Conservation (phyloP, 2,329 filamentous ascomycete species). For the Apiospora koreana region DNA sequence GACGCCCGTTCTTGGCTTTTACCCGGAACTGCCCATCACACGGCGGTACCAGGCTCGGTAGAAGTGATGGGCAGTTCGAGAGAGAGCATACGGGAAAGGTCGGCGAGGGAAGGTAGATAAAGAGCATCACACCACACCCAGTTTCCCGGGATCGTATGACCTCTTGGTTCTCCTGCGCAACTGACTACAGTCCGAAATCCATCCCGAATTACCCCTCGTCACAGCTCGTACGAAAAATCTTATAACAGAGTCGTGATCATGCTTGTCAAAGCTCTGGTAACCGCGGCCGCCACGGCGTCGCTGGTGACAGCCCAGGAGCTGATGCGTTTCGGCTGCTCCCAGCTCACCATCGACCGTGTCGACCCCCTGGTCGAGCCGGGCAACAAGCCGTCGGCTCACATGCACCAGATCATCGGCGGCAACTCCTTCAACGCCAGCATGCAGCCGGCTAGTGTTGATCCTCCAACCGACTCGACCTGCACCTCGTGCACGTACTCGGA, state of each 20-base stretch:
- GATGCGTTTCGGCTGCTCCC: conserved; percentile 38
- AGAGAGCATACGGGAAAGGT: background rate
- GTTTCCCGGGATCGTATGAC: background rate
- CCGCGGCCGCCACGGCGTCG: conserved; percentile 26
- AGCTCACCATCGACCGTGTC: conserved; percentile 35
- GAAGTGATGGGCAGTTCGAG: background rate
- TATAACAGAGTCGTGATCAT: conserved; percentile 19
- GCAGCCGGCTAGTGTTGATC: conserved; percentile 25
- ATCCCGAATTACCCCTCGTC: background rate
- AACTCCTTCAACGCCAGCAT: conserved; percentile 31
- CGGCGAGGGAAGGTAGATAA: background rate
- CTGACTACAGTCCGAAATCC: background rate
- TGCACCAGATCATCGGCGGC: conserved; percentile 34
- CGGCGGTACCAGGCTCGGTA: background rate
- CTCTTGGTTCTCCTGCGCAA: background rate
- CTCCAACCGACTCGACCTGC: conserved; percentile 28
- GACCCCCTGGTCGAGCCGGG: conserved; percentile 33
- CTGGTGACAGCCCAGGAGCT: conserved; percentile 34
- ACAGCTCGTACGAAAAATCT: background rate
- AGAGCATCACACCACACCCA: background rate
- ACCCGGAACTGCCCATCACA: conserved; percentile 4
- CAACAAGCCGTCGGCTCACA: conserved; percentile 31
- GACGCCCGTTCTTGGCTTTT: background rate
- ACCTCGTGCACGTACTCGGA: conserved; percentile 35
- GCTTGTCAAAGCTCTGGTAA: conserved; percentile 31